Percentiles rank a stretch among this genome's conserved stretches.
Conservation (phyloP, 1,139 yeast species). For the Martiniozyma asiatica region DNA sequence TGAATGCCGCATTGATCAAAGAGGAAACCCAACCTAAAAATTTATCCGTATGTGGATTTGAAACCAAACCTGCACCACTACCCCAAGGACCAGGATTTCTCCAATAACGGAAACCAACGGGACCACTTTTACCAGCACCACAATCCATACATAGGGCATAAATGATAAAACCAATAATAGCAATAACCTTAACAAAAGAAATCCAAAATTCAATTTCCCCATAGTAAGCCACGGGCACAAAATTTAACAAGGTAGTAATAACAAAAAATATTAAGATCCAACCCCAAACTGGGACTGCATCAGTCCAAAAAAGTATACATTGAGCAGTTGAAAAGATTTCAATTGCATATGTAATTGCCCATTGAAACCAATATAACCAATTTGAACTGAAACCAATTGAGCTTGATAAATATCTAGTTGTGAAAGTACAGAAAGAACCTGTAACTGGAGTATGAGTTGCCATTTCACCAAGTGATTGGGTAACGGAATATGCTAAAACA, state of each 20-base stretch:
- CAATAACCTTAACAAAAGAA: slow-evolving; percentile 44
- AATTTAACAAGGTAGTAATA: slow-evolving; percentile 35
- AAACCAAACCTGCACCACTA: slow-evolving; percentile 33
- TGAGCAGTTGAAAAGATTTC: slow-evolving; percentile 76
- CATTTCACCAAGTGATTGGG: slow-evolving; percentile 70
- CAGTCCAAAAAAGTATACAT: slow-evolving; percentile 40
- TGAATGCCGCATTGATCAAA: slow-evolving; percentile 52
- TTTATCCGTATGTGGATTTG: slow-evolving; percentile 36
- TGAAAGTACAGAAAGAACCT: slow-evolving; percentile 50
- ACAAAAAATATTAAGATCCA: slow-evolving; percentile 70
- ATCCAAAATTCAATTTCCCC: slow-evolving; percentile 61
- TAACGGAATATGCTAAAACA: slow-evolving; percentile 49
- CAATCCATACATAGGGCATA: slow-evolving; percentile 31
- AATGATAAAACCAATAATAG: slow-evolving; percentile 39
- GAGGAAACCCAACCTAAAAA: slow-evolving; percentile 49
- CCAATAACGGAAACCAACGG: slow-evolving; percentile 80
- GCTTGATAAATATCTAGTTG: slow-evolving; percentile 53
- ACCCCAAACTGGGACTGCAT: slow-evolving; percentile 55
- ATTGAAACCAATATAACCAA: slow-evolving; percentile 77
- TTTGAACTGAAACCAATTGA: slow-evolving; percentile 74
- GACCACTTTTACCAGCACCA: slow-evolving; percentile 33
- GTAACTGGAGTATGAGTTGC: slow-evolving; percentile 65
- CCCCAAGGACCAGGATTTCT: slow-evolving; percentile 84
- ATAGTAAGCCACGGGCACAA: slow-evolving; percentile 47
- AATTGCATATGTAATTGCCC: slow-evolving; percentile 77